Base-by-base conservation (phyloP, 1,284 basidiomycete genomes). In the Phlebopus sp. region DNA sequence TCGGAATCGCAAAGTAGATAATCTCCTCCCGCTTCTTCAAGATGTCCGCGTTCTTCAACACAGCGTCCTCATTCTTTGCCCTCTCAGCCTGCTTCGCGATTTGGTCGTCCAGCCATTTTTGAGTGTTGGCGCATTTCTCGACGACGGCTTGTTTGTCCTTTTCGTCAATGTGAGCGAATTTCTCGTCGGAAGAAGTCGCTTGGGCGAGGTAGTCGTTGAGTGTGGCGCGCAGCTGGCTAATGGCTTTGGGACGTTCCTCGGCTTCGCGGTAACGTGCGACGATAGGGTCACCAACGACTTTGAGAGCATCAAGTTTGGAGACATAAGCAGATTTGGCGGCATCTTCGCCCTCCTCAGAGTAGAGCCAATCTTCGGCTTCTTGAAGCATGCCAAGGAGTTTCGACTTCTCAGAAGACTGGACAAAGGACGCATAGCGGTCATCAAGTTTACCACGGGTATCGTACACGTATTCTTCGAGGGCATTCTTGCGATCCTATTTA, bases 401-500 rank as follows among this genome's bases (percentile, higher is more conserved):
- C 55, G 81, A 69, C 74, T 94, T 94, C 73, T 97, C 93, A 13
- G 72, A 63, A 0, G 82, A 48, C 61, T 86, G 78, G 43, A 86
- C 86, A 69, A 78, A 97, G 19, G 80, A 47, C 18, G 84, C 83
- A 63, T 87, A 95, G 46, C 87, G 82, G 50, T 88, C 89, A 31
- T 97, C 93, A 52, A 97, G 81, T 74, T 96, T 97, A 69, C 82
- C 76, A 45, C 93, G 89, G 59, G 79, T 92, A 68, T 97, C 92
- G 73, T 97, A 97, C 55, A 97, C 87, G 75, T 95, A 97, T 74
- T 97, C 94, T 73, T 97, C 94, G 19, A 97, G 83, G 13, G 93
- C 92, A 68, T 97, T 97, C 77, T 96, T 97, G 68, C 90, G 85
- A 70, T 97, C 90, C 90, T 92, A 52, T 37, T 52, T 37, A 46